A percentile compares a stretch with the other conserved stretches of the same genome.
Conservation (phyloP, 2,329 filamentous ascomycete genomes). For the Harringtonia aguacate region DNA sequence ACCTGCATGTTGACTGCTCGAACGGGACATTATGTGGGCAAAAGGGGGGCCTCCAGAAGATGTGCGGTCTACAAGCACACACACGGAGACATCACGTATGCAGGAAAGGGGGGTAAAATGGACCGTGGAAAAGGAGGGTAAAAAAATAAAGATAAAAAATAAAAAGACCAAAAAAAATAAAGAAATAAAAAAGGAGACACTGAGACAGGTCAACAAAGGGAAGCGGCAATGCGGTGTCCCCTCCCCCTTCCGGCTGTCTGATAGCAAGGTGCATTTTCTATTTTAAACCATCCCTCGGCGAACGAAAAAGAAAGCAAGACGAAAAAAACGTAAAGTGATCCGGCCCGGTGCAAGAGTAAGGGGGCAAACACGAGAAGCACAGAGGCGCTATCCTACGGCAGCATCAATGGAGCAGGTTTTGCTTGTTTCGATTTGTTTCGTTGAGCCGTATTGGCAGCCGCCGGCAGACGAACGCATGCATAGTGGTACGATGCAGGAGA, state of each 20-base stretch:
- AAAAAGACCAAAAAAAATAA: neutral
- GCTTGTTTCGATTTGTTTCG: too few species aligned
- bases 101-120: too few species aligned
- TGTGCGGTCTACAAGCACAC: too few species aligned
- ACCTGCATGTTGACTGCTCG: too few species aligned
- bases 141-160: neutral
- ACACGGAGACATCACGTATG: too few species aligned
- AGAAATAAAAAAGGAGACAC: neutral
- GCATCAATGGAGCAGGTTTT: neutral
- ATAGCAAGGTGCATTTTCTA: neutral
- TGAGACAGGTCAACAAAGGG: neutral
- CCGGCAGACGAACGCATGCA: too few species aligned
- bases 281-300: too few species aligned
- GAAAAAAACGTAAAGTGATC: neutral
- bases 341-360: neutral
- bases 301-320: neutral
- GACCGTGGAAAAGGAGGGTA: neutral
- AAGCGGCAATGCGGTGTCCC: neutral
- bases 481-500: too few species aligned
- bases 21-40: neutral
- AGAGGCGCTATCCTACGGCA: neutral
- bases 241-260: too few species aligned
- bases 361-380: neutral
- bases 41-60: too few species aligned
- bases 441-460: too few species aligned